Percentiles rank a stretch among this genome's conserved stretches.
phyloP scores from a whole-genome alignment of 225 moss, liverwort and hornwort genomes.

The Pleurozium schreberi region DNA sequence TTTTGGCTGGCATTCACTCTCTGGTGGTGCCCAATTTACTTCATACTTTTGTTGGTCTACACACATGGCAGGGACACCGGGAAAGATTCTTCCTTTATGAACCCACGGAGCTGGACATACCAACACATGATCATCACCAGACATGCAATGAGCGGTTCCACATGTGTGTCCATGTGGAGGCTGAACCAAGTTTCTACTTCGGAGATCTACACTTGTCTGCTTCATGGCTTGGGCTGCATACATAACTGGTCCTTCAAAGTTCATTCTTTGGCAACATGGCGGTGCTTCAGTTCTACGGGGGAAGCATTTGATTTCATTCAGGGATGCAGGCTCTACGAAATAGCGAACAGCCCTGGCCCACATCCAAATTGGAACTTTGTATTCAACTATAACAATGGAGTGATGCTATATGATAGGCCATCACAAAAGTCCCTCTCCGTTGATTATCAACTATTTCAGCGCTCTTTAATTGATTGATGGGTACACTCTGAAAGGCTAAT shows the following conservation, averaged over 20 bases:
- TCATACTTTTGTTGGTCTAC: background rate
- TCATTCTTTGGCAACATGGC: conserved; percentile 4
- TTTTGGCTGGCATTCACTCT: background rate
- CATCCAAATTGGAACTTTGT: conserved; percentile 2
- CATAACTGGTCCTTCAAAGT: background rate
- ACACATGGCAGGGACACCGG: conserved; percentile 8
- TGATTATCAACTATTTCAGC: background rate
- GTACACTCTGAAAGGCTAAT: background rate
- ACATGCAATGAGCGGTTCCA: background rate
- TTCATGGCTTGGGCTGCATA: background rate
- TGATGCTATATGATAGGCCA: background rate
- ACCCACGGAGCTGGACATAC: conserved; percentile 27
- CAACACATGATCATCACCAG: conserved; percentile 6
- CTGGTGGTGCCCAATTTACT: background rate
- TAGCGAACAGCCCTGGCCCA: conserved; percentile 23
- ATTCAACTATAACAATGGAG: background rate
- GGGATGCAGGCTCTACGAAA: conserved; percentile 15
- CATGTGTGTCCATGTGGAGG: background rate
- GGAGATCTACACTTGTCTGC: background rate
- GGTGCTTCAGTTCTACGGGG: conserved; percentile 1
- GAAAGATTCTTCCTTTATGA: conserved; percentile 19
- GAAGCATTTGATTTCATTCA: conserved; percentile 9
- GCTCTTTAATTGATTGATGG: background rate
- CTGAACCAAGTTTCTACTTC: background rate
- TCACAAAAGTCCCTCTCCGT: background rate